Percentiles rank a stretch among this genome's conserved stretches.
Evolutionary conservation across 352 stramenopile genomes (phyloP).

Genomic region (Phytophthora rubi): DNA sequence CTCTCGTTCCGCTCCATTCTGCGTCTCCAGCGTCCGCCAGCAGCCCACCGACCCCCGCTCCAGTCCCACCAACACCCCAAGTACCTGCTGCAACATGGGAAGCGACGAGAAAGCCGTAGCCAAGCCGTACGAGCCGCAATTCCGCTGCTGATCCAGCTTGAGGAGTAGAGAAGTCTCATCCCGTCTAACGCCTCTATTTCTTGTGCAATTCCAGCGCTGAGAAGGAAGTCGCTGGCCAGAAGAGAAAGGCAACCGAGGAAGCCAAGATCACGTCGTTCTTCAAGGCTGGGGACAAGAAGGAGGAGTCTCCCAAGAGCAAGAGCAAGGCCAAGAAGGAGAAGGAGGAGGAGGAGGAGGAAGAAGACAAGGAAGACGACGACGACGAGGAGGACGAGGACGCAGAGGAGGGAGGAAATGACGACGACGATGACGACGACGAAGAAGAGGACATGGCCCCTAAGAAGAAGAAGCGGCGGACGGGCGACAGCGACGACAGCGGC

Average conservation of each 20-base stretch:
- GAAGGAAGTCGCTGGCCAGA: constrained; percentile 42
- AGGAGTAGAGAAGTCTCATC: background rate
- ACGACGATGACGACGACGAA: constrained; percentile 47
- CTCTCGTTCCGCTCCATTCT: constrained; percentile 13
- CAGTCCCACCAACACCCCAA: constrained; percentile 4
- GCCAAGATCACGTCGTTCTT: constrained; percentile 43
- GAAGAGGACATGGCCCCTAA: constrained; percentile 62
- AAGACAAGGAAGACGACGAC: constrained; percentile 11
- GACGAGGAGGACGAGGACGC: constrained; percentile 40
- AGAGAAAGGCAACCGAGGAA: constrained; percentile 51
- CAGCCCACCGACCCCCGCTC: constrained; percentile 4
- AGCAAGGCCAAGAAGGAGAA: constrained; percentile 44
- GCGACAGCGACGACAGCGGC: constrained; percentile 64
- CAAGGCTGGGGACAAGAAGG: constrained; percentile 29
- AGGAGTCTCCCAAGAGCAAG: constrained; percentile 42
- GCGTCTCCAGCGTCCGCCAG: constrained; percentile 26
- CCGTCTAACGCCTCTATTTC: constrained; percentile 1
- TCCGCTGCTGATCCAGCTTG: background rate
- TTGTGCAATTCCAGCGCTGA: constrained; percentile 39
- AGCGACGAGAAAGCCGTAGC: constrained; percentile 42
- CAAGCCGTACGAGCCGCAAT: constrained; percentile 46
- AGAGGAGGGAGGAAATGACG: constrained; percentile 55
- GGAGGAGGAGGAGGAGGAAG: constrained; percentile 48
- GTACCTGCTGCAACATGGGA: constrained; percentile 33
- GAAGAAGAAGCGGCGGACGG: constrained; percentile 77